phyloP scores from a whole-genome alignment of 768 basidiomycete genomes.

The Kwoniella sp. region DNA sequence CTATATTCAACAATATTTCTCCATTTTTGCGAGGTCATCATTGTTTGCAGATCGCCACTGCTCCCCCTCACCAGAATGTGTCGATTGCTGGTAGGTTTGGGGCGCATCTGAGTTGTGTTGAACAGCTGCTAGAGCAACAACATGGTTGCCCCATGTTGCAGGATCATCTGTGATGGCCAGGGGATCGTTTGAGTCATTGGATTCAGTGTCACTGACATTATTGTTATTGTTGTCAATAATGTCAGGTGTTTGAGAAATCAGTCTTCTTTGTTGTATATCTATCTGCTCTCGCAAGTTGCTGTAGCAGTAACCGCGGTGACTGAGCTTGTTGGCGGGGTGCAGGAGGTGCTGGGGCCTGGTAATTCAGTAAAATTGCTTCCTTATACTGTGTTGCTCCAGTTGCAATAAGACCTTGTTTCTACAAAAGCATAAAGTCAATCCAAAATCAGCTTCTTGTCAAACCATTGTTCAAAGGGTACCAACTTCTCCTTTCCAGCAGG shows the following conservation, averaged over 20 bases:
- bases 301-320: constrained; percentile 1
- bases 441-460: constrained; percentile 1
- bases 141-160: constrained; percentile 3
- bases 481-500: neutral
- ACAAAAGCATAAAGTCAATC: neutral
- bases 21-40: constrained; percentile 38
- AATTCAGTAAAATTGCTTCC: constrained; percentile 2
- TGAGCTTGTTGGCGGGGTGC: neutral
- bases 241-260: neutral
- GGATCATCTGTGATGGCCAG: constrained; percentile 4
- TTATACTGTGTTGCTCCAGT: constrained; percentile 1
- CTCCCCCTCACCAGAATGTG: neutral
- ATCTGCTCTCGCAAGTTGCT: neutral
- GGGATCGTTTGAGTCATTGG: neutral
- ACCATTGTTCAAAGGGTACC: neutral
- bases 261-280: neutral
- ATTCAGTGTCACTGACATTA: neutral
- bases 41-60: constrained; percentile 47
- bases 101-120: neutral
- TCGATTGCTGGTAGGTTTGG: constrained; percentile 16
- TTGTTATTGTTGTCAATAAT: neutral
- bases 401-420: neutral
- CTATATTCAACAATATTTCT: too few relatives aligned
- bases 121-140: neutral
- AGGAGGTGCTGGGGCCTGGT: neutral